Base-by-base conservation (phyloP, 2,329 filamentous ascomycete species). In the Penicillium sp. region DNA sequence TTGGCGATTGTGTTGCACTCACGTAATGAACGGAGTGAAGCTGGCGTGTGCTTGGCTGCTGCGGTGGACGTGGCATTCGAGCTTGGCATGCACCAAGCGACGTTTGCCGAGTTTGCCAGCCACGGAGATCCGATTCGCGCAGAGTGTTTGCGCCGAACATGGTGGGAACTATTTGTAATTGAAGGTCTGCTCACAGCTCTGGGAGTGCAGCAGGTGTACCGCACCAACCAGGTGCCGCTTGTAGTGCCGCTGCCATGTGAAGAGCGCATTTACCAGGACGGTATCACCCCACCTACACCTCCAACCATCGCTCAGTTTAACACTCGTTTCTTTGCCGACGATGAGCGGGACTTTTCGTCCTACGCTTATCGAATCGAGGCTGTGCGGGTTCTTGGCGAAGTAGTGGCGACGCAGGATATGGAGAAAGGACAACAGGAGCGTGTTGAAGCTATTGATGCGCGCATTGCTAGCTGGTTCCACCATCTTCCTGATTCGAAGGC, bases 131-230 rank as follows among this genome's bases (percentile, higher is more conserved):
- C 85, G 0, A 79, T 91, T 1, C 71, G 93, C 3, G 90, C 93
- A 70, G 93, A 97, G 74, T 90, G 88, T 71, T 89, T 91, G 84
- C 84, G 91, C 19, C 83, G 93, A 57, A 97, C 92, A 1, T 97
- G 92, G 92, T 97, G 93, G 93, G 91, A 85, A 65, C 68, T 90
- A 39, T 93, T 88, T 69, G 83, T 90, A n/a, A 84, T 91, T 14
- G 91, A 96, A 70, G 90, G 89, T 54, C 89, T 96, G 83, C 83
- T 96, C 63, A 90, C 91, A 5, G 90, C 90, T 3, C 87, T 96
- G 19, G 75, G 76, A 3, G 69, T 76, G 13, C 71, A 74, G 55
- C 63, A 59, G 16, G 64, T 57, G 16, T 63, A 90, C 90, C 84
- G 85, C 59, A 88, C 89, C 43, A 88, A 85, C 54, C 90, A 90